phyloP scores from a whole-genome alignment of 768 basidiomycete genomes.

The Auriculariales sp. region DNA sequence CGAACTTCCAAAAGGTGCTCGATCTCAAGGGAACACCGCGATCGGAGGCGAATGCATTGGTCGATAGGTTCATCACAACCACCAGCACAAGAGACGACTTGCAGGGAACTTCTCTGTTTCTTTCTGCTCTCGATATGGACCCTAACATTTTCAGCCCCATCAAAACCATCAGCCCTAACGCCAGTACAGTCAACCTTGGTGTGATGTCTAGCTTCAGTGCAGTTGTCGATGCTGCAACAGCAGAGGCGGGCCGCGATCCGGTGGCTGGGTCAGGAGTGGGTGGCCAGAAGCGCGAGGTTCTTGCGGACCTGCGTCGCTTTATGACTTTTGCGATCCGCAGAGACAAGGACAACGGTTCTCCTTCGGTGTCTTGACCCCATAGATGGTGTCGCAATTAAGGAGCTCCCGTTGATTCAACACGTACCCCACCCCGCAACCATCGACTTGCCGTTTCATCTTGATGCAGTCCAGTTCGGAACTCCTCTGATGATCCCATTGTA shows the following conservation, averaged over 20 bases:
- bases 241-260: slow-evolving; percentile 35
- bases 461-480: background rate
- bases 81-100: slow-evolving; percentile 88
- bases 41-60: slow-evolving; percentile 70
- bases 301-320: slow-evolving; percentile 77
- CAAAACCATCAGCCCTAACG: slow-evolving; percentile 50
- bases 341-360: slow-evolving; percentile 27
- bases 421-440: background rate
- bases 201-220: slow-evolving; percentile 18
- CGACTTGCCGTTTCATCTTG: background rate
- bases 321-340: slow-evolving; percentile 80
- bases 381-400: background rate
- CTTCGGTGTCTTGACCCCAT: background rate
- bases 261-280: slow-evolving; percentile 26
- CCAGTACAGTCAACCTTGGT: slow-evolving; percentile 45
- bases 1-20: slow-evolving; percentile 96
- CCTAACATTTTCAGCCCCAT: slow-evolving; percentile 37
- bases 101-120: slow-evolving; percentile 80
- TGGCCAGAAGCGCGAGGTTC: slow-evolving; percentile 55
- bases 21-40: slow-evolving; percentile 91
- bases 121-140: slow-evolving; percentile 93
- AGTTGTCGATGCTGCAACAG: slow-evolving; percentile 10
- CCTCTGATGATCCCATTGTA: too few species aligned
- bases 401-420: background rate
- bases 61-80: slow-evolving; percentile 82